Evolutionary conservation across 805 yeast species (phyloP).

Genomic region (Candida berthetii): DNA sequence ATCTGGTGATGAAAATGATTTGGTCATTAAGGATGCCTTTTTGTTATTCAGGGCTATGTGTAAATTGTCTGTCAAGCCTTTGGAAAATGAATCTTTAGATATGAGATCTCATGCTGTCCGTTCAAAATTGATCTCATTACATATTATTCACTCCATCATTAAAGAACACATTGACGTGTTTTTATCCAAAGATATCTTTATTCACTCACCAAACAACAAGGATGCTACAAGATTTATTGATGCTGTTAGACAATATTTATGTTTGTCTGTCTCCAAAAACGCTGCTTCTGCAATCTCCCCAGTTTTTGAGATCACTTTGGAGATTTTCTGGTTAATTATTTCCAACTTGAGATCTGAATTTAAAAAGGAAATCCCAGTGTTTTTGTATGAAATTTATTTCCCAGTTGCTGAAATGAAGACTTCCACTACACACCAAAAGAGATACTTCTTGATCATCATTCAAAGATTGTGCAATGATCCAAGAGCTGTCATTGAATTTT

Average conservation of each 20-base stretch:
- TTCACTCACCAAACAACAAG: constrained; percentile 43
- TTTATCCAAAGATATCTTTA: constrained; percentile 47
- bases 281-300: constrained; percentile 91
- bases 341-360: constrained; percentile 81
- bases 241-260: constrained; percentile 78
- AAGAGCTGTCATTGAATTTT: constrained; percentile 83
- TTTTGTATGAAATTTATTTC: constrained; percentile 87
- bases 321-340: constrained; percentile 87
- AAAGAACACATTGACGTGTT: constrained; percentile 83
- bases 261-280: constrained; percentile 79
- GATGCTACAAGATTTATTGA: constrained; percentile 62
- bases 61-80: constrained; percentile 77
- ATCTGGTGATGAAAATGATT: constrained; percentile 52
- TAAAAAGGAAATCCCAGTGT: constrained; percentile 90
- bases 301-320: constrained; percentile 85
- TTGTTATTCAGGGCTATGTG: constrained; percentile 92
- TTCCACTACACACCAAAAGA: constrained; percentile 87
- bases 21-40: constrained; percentile 84
- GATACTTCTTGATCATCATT: constrained; percentile 76
- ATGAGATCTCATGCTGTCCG: constrained; percentile 90
- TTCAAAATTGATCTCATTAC: constrained; percentile 83
- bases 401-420: constrained; percentile 91
- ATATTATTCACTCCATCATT: constrained; percentile 79
- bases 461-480: constrained; percentile 85
- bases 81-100: constrained; percentile 72